Conservation (phyloP, 768 basidiomycete species). For the Pseudohyphozyma bogoriensis region DNA sequence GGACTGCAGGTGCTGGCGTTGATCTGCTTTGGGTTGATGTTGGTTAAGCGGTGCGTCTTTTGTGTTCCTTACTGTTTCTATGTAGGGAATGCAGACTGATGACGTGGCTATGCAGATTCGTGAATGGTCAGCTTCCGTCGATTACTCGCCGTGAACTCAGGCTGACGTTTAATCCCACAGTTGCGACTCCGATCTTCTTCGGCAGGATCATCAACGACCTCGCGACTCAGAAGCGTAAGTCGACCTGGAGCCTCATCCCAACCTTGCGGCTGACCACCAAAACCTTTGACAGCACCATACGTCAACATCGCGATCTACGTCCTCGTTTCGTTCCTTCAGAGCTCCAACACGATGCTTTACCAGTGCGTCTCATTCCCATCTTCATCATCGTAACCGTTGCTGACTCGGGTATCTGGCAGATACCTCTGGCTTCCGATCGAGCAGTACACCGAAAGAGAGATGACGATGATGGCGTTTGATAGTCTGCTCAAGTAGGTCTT, state of each 20-base stretch:
- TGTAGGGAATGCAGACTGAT: too few species aligned
- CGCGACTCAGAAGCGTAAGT: constrained; percentile 23
- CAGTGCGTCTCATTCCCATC: neutral
- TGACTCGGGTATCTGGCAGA: constrained; percentile 36
- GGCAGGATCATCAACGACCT: constrained; percentile 30
- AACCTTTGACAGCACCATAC: constrained; percentile 10
- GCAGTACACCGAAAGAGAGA: constrained; percentile 47
- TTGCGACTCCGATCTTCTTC: constrained; percentile 25
- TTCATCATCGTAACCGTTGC: neutral
- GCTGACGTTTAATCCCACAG: too few species aligned
- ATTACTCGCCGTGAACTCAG: too few species aligned
- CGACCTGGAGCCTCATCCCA: neutral
- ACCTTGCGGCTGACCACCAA: neutral
- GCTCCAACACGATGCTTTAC: constrained; percentile 26
- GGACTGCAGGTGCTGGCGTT: constrained; percentile 59
- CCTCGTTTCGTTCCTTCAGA: constrained; percentile 15
- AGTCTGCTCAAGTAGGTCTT: constrained; percentile 61
- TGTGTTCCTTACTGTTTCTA: constrained; percentile 13
- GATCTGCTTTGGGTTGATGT: constrained; percentile 58
- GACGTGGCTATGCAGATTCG: too few species aligned
- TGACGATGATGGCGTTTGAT: constrained; percentile 75
- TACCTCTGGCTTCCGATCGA: constrained; percentile 77
- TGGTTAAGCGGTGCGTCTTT: constrained; percentile 62
- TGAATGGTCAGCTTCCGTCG: too few species aligned
- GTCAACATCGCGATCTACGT: constrained; percentile 16